Evolutionary conservation across 2,329 filamentous ascomycete species (phyloP), one percentile per base, ranked within the genome.

Genomic region (Diplodia seriata): DNA sequence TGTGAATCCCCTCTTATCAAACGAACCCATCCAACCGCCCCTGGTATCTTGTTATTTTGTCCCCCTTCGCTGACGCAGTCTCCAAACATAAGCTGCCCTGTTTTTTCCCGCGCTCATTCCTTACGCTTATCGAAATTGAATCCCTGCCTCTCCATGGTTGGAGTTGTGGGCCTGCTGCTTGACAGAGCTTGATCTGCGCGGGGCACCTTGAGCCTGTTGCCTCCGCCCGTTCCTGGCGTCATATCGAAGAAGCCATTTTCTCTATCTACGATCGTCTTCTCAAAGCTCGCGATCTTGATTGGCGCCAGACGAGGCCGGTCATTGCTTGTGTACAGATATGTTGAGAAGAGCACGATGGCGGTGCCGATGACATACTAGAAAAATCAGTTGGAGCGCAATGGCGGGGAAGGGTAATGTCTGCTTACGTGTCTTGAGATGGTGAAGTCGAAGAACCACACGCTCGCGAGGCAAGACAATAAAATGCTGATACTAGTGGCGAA

Each of bases 401-500:
- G 56, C 38, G n/a, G 69, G 70, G 62, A 29, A 11, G 66, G 12
- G 68, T 11, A 56, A 26, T 15, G 20, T 20, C n/a, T 11, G 84
- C 91, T 81, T 86, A 96, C 93, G 71, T 88, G 87, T 31, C 84
- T 74, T 23, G 74, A 74, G 53, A 95, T 86, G 57, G 88, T 80
- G 72, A 97, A 92, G 61, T 94, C 86, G 77, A 98, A 97, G 71
- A 97, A 90, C 80, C 88, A 90, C 1, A 97, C 86, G 75, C 93
- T 97, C 64, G 92, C 91, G 15, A 97, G 72, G 71, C 94, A 93
- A 76, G 92, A 96, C 61, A 97, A 82, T 67, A 97, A 84, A 70
- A 98, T 96, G 75, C 93, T 97, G 70, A 97, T 92, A 74, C 92
- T 95, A 5, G 93, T 94, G 4, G 94, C 93, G 80, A 97, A 94